Evolutionary conservation across 2,329 filamentous ascomycete species (phyloP), one percentile per base, ranked within the genome.

Genomic region (Lasiodiplodia citricola): DNA sequence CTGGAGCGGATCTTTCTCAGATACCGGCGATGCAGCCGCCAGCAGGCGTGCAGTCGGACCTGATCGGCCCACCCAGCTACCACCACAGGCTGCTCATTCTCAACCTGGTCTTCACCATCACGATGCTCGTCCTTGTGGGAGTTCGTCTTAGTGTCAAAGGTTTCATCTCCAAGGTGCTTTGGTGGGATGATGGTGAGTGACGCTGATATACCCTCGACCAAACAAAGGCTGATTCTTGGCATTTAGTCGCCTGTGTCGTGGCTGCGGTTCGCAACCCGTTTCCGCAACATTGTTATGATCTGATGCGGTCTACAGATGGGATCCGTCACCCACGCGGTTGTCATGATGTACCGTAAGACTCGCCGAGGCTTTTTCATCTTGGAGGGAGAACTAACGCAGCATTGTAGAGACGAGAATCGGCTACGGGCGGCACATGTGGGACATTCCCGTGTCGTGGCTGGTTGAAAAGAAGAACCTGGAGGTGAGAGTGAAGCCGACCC

Each of bases 101-200:
- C 35, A 62, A 62, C 35, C 3, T 44, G 3, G 57, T 62, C 37
- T 62, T 62, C 16, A 62, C 57, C 3, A 13, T 25, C 8, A 5
- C 7, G 18, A 62, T 62, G 57, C 4, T 25, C 10, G 57, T 44
- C 6, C n/a, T 62, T 16, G 37, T 62, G 10, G 41, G 11, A 10
- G 37, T 62, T 6, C 35, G 57, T 5, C 14, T 62, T 7, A 16
- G 8, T 5, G 37, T 62, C 2, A 62, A 62, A 47, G 57, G 57
- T 7, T 25, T 44, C 37, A 62, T 62, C 23, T 25, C 57, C 21
- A 62, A 62, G 57, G 57, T 62, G 4, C 41, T 62, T 14, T 62
- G 57, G 57, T 62, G 57, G 57, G 57, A 62, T 16, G 57, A 62
- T 44, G 16, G 57, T 62, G 37, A 62, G 57, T 44, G 31, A 55